Evolutionary conservation across 345 rosid species (phyloP), one percentile per base, ranked within the genome.

Genomic region (Corchorus capsularis): DNA sequence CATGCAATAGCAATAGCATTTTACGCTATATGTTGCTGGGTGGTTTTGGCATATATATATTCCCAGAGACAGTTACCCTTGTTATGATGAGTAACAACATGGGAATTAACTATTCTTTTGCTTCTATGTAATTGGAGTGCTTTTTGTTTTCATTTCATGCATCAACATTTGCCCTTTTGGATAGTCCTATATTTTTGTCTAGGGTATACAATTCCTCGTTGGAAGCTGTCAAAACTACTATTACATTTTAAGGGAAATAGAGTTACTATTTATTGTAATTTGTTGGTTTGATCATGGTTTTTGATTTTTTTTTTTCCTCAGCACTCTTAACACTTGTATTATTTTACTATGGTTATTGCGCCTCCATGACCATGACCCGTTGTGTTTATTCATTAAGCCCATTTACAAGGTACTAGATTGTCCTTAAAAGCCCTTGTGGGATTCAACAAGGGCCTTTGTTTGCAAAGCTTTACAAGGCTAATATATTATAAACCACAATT

Each of bases 1-100:
- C 43, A 39, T 61, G 46, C 59, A 16, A 45, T 19, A 2, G 46
- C 59, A 16, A 45, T 19, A 2, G 66, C 37, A 43, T 72, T 67
- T 61, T 59, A 27, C 27, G 27, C 57, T 63, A 19, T 55, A 3
- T 47, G 49, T 64, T 63, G 68, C 34, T 62, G 61, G 63, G 74
- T 71, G 63, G 70, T 79, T 79, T 77, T 77, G 81, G 82, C 56
- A 67, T 39, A 3, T 39, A 2, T 2, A 39, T 6, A 68, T 75
- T 62, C 53, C 73, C 27, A 50, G 16, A 49, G 43, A 19, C 69
- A 70, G 56, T 39, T 57, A 8, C 49, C 66, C 49, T 78, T 76
- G 39, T 76, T 63, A 47, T 9, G 37, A 67, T 27, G 27, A 27
- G 27, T 27, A 27, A 27, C 27, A 46, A 65, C 45, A 8, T 16